phyloP scores from a whole-genome alignment of 2,329 filamentous ascomycete species.

The Xylariaceae sp. region DNA sequence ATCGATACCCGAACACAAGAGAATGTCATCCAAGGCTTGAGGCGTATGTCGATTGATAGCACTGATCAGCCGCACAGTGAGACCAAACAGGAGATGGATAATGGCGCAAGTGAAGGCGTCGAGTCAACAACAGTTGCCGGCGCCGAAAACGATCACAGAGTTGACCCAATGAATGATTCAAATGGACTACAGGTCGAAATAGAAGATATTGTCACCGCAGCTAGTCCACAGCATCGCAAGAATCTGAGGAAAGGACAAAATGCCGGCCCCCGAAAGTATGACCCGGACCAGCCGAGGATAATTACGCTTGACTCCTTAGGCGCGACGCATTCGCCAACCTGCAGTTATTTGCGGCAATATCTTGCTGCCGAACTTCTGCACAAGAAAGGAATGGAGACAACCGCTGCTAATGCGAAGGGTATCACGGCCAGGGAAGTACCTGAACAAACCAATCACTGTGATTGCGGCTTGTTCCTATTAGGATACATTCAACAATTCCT shows the following conservation, averaged over 20 bases:
- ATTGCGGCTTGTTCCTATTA: constrained; percentile 84
- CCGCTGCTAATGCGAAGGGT: constrained; percentile 33
- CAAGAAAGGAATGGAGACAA: constrained; percentile 42
- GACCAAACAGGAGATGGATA: constrained; percentile 21
- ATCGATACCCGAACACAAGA: constrained; percentile 3
- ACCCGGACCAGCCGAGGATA: constrained; percentile 59
- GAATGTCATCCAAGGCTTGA: constrained; percentile 22
- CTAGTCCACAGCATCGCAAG: constrained; percentile 23
- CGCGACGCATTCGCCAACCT: constrained; percentile 56
- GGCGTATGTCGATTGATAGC: constrained; percentile 28
- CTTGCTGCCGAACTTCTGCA: constrained; percentile 64
- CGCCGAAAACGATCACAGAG: constrained; percentile 2
- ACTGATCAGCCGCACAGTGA: constrained; percentile 10
- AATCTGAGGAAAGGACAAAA: constrained; percentile 33
- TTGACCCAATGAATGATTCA: constrained; percentile 15
- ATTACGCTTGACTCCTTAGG: constrained; percentile 85
- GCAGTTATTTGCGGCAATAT: constrained; percentile 68
- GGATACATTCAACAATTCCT: constrained; percentile 82
- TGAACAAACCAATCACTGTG: constrained; percentile 73
- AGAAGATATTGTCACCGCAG: constrained; percentile 8
- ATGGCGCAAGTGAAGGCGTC: constrained; percentile 6
- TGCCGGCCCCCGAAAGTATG: constrained; percentile 36
- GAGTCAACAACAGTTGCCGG: not conserved
- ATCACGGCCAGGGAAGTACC: constrained; percentile 73
- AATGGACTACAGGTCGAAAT: constrained; percentile 13